Evolutionary conservation across 2,329 filamentous ascomycete genomes (phyloP), one percentile per base, ranked within the genome.

Genomic region (Sarocladium brachiariae): DNA sequence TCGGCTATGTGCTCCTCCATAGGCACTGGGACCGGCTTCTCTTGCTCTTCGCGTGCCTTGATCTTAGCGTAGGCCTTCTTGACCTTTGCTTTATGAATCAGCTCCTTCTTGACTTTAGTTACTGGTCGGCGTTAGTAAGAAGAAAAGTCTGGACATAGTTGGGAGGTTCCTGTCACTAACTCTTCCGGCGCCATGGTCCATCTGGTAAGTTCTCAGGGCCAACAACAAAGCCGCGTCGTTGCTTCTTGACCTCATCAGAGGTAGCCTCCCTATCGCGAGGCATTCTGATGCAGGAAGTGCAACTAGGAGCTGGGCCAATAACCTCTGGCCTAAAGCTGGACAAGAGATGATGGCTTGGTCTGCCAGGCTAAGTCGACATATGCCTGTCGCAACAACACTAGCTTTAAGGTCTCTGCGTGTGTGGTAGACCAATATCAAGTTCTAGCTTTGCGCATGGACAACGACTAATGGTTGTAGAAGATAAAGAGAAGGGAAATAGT

Each of bases 31-130:
- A 23, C 53, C 14, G 45, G n/a, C n/a, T n/a, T n/a, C n/a, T n/a
- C 43, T 11, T 38, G 56, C 52, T 70, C 65, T 49, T 73, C 65
- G 24, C 62, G 61, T 4, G 65, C 83, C 68, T 91, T 92, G 56
- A 96, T 74, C 68, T 96, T 96, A 55, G 86, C 87, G 64, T 96
- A 96, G 37, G 87, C 81, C 68, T 96, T 95, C 70, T 92, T 93
- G 55, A 96, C 77, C 69, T 96, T 96, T 54, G 91, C 90, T 66
- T 93, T 95, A 67, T 90, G 82, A 60, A 97, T 96, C 51, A 96
- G 73, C 57, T 87, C 81, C 57, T 86, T 79, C 69, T 97, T 97
- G 63, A 96, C 93, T 68, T 92, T 92, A 67, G 88, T 83, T 52
- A 87, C 88, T 92, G 61, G 35, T 38, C 24, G 35, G 4, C 23